These are phyloP conservation scores for Massarina eburnea DNA, from an alignment of 2,329 filamentous ascomycete species.

Conservation along the genomic window DNA sequence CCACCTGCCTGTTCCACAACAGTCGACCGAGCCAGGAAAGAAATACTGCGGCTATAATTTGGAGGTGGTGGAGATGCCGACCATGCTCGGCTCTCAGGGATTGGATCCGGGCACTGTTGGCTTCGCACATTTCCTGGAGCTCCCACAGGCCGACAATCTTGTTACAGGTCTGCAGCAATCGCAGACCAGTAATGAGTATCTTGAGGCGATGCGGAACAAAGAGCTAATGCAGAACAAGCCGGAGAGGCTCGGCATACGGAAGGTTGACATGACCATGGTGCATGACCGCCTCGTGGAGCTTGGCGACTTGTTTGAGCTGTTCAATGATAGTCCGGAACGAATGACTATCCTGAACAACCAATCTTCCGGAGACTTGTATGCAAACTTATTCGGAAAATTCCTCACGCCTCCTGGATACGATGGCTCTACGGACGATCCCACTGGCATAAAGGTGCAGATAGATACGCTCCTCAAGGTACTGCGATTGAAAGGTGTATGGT, in stretches of 20 bases:
- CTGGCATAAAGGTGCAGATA: conserved; percentile 69
- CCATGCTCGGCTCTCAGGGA: conserved; percentile 72
- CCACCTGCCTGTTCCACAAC: conserved; percentile 16
- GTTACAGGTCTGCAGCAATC: conserved; percentile 57
- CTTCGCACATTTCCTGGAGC: conserved; percentile 67
- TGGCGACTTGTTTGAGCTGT: conserved; percentile 57
- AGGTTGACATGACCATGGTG: conserved; percentile 33
- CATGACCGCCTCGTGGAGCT: conserved; percentile 42
- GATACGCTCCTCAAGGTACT: conserved; percentile 67
- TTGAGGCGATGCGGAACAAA: conserved; percentile 48
- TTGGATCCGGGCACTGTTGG: conserved; percentile 71
- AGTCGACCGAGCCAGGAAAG: conserved; percentile 15
- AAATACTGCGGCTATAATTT: conserved; percentile 33
- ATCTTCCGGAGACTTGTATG: conserved; percentile 55
- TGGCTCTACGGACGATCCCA: conserved; percentile 55
- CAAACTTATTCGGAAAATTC: conserved; percentile 47
- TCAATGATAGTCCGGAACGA: conserved; percentile 56
- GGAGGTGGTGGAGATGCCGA: conserved; percentile 59
- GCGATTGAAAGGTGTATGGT: conserved; percentile 67
- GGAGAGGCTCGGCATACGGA: conserved; percentile 42
- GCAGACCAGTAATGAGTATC: conserved; percentile 27
- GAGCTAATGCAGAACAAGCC: conserved; percentile 39
- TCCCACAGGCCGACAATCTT: conserved; percentile 65
- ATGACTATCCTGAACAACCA: conserved; percentile 53
- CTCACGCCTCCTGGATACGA: conserved; percentile 44